phyloP scores from a whole-genome alignment of 306 rosid genomes.

The Citrullus mucosospermus region DNA sequence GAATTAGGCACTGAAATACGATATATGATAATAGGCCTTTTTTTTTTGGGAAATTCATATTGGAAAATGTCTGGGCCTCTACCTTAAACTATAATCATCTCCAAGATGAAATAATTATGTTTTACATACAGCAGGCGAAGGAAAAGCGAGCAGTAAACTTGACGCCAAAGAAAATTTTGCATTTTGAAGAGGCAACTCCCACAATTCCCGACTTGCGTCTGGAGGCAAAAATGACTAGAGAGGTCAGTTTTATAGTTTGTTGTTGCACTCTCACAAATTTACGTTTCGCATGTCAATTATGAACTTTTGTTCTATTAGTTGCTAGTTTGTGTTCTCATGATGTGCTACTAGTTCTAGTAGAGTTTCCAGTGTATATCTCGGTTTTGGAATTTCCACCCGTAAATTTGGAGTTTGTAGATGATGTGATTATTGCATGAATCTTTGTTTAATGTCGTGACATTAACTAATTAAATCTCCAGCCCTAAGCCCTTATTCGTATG shows the following conservation, averaged over 20 bases:
- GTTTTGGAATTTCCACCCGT: neutral
- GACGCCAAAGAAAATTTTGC: constrained; percentile 40
- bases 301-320: neutral
- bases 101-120: neutral
- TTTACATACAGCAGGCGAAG: constrained; percentile 1
- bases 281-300: neutral
- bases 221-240: constrained; percentile 50
- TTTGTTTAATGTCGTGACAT: neutral
- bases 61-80: neutral
- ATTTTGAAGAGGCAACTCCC: constrained; percentile 20
- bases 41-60: neutral
- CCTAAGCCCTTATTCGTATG: constrained; percentile 5
- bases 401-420: neutral
- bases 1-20: neutral
- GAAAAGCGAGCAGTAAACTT: constrained; percentile 18
- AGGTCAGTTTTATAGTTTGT: constrained; percentile 32
- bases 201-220: constrained; percentile 39
- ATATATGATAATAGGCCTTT: neutral
- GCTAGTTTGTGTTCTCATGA: neutral
- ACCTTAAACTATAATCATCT: neutral
- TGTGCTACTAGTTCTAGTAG: neutral
- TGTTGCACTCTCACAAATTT: neutral
- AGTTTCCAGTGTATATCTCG: neutral
- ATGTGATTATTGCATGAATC: neutral
- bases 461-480: neutral